Evolutionary conservation across 345 rosid species (phyloP), one percentile per base, ranked within the genome.

Genomic region (Populus alba): DNA sequence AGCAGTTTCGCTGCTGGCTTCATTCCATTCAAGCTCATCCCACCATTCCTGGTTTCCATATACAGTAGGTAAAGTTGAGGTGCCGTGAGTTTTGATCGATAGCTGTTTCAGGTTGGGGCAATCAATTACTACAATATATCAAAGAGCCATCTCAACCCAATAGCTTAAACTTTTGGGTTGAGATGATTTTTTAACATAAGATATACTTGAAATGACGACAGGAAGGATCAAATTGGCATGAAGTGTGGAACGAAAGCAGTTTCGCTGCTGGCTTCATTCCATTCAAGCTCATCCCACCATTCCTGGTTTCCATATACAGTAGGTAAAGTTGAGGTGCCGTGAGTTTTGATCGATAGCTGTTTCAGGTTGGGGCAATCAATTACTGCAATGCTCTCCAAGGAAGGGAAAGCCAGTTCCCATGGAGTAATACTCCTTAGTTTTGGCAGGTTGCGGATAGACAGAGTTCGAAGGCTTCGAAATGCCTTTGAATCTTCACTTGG

Each of bases 251-350:
- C 68, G 68, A 70, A 82, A 75, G n/a, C 67, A 70, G 66, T 29
- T 75, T 47, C 75, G 71, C 27, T 69, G 76, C 33, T 73, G 57
- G 77, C 45, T 41, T 81, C 83, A 15, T 86, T 81, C 77, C 84
- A 73, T 65, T 82, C 75, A 71, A 85, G 71, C 66, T 85, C 84
- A 43, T 84, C 81, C 90, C 91, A 89, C 91, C 91, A 89, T 45
- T 82, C 75, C 78, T 81, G 68, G 71, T 73, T 68, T 38, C 90
- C 85, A 43, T 84, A 84, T 59, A 89, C 82, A 16, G 79, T 76
- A 73, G 86, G 83, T 9, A 41, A 11, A 3, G 62, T 65, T 5
- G 61, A 47, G 53, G 67, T 53, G 37, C 57, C 70, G 20, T 39
- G 49, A 18, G 57, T 74, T 43, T 71, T 78, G 72, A 87, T 69